A percentile compares a stretch with the other conserved stretches of the same genome.
Conservation (phyloP, 805 yeast species). For the Blastobotrys chiropterorum region DNA sequence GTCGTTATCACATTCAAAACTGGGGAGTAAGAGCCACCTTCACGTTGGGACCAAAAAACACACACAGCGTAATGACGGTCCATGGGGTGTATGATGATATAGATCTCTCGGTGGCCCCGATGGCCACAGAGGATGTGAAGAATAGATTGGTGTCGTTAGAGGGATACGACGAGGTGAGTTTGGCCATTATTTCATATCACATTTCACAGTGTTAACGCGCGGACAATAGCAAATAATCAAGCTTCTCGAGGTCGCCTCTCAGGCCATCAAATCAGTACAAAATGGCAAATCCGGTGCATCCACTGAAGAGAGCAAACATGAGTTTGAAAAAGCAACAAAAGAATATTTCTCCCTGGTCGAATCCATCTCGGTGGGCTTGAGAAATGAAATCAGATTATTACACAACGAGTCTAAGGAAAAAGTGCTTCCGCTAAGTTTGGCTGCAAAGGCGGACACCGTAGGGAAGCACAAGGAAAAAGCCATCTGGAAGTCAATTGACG, state of each 20-base stretch:
- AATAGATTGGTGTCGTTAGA: conserved; percentile 26
- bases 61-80: neutral
- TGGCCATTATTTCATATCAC: conserved; percentile 8
- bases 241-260: conserved; percentile 25
- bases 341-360: conserved; percentile 51
- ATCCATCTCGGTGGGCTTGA: conserved; percentile 49
- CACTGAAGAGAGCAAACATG: conserved; percentile 28
- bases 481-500: conserved; percentile 28
- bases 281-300: conserved; percentile 21
- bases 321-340: conserved; percentile 40
- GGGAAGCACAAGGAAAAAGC: conserved; percentile 52
- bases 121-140: conserved; percentile 23
- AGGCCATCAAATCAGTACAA: conserved; percentile 23
- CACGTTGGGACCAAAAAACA: neutral
- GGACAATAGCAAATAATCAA: conserved; percentile 15
- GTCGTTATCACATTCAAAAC: too few species aligned
- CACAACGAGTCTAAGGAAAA: conserved; percentile 44
- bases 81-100: conserved; percentile 15
- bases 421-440: conserved; percentile 61
- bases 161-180: conserved; percentile 19
- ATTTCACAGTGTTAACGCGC: conserved; percentile 1
- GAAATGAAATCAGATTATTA: conserved; percentile 60
- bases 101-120: conserved; percentile 22
- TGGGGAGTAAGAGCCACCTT: neutral
- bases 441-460: conserved; percentile 63